Evolutionary conservation across 768 basidiomycete species (phyloP).

Genomic region (Russula compacta): DNA sequence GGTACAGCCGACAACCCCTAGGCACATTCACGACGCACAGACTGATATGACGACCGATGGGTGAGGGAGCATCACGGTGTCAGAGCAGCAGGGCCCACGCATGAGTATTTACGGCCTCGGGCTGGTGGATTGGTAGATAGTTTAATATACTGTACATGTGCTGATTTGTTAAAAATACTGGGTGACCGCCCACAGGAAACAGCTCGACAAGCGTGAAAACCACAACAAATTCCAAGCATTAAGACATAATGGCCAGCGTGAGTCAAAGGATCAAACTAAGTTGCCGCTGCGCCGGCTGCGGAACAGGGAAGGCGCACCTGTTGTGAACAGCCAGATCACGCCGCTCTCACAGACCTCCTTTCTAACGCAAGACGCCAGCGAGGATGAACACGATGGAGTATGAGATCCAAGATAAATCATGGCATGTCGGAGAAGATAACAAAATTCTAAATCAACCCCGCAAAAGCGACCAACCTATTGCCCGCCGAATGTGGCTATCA

Average conservation of each 20-base stretch:
- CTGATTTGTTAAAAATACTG: too few relatives aligned
- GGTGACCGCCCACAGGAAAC: too few relatives aligned
- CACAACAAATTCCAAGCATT: background rate
- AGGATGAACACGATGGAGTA: background rate
- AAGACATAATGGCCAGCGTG: background rate
- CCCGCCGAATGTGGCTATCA: too few relatives aligned
- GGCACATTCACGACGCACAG: background rate
- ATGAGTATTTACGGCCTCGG: too few relatives aligned
- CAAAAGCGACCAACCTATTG: too few relatives aligned
- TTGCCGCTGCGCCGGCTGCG: background rate
- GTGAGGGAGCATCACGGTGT: background rate
- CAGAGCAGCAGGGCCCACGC: background rate
- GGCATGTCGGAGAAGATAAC: too few relatives aligned
- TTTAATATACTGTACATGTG: too few relatives aligned
- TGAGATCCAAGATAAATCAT: too few relatives aligned
- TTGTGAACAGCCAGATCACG: background rate
- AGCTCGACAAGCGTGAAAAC: background rate
- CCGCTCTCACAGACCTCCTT: too few relatives aligned
- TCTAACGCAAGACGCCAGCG: background rate
- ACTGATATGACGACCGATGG: background rate
- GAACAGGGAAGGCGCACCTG: background rate
- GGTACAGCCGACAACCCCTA: background rate
- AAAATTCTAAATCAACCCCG: too few relatives aligned
- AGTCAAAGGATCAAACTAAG: background rate
- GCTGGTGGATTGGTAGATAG: too few relatives aligned